These are phyloP conservation scores for Rhynchosporium agropyri DNA, from an alignment of 2,329 filamentous ascomycete genomes.

Conservation along the genomic window DNA sequence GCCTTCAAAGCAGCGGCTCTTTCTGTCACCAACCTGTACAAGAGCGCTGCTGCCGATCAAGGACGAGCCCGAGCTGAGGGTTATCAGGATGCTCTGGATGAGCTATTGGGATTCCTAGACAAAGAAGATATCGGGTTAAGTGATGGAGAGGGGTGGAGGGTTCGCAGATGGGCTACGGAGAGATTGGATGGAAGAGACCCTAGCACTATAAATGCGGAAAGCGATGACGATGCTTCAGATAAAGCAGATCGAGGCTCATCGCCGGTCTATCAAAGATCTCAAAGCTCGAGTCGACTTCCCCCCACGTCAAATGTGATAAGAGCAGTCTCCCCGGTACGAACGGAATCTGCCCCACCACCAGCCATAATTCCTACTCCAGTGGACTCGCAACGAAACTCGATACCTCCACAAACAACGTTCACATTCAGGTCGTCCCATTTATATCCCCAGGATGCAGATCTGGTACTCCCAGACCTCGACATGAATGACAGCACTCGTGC, in stretches of 20 bases:
- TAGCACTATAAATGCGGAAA: constrained; percentile 57
- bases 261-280: constrained; percentile 57
- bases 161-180: constrained; percentile 69
- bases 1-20: constrained; percentile 91
- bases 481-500: constrained; percentile 52
- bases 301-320: constrained; percentile 34
- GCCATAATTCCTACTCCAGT: constrained; percentile 20
- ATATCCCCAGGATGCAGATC: constrained; percentile 60
- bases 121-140: constrained; percentile 75
- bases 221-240: constrained; percentile 66
- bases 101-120: constrained; percentile 84
- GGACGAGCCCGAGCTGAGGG: constrained; percentile 76
- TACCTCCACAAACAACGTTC: constrained; percentile 64
- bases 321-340: constrained; percentile 44
- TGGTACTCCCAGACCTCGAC: constrained; percentile 63
- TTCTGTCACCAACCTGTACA: constrained; percentile 95
- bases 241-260: constrained; percentile 63
- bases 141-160: constrained; percentile 73
- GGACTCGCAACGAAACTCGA: constrained; percentile 40
- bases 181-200: constrained; percentile 65
- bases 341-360: constrained; percentile 44
- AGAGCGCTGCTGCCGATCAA: constrained; percentile 80
- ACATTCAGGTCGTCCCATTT: constrained; percentile 68
- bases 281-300: constrained; percentile 47
- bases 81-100: constrained; percentile 92